A percentile compares a stretch with the other conserved stretches of the same genome.
Evolutionary conservation across 352 stramenopile genomes (phyloP).

Genomic region (Phytophthora melonis): DNA sequence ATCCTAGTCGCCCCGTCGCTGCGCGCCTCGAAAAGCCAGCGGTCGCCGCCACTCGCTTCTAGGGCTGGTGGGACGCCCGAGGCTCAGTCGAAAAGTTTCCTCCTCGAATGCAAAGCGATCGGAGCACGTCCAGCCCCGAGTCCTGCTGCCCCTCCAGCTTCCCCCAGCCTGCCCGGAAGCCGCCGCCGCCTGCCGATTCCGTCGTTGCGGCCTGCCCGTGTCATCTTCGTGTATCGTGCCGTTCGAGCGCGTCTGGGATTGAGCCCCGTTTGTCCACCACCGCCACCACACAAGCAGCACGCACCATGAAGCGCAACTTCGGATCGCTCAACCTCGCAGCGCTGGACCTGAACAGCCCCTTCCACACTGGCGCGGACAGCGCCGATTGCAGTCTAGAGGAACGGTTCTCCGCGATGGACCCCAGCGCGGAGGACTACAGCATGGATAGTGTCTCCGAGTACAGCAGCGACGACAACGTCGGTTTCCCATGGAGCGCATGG

Average conservation of each 20-base stretch:
- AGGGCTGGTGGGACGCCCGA: conserved; percentile 1
- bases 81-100: conserved; percentile 45
- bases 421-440: conserved; percentile 37
- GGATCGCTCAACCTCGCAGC: conserved; percentile 64
- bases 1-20: no score
- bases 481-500: conserved; percentile 46
- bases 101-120: conserved; percentile 45
- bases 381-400: conserved; percentile 34
- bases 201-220: conserved; percentile 8
- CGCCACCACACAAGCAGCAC: conserved; percentile 11
- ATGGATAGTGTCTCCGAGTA: conserved; percentile 30
- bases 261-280: conserved; percentile 9
- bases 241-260: conserved; percentile 36
- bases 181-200: conserved; percentile 9
- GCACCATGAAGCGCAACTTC: conserved; percentile 62
- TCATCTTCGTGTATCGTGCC: conserved; percentile 25
- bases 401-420: conserved; percentile 39
- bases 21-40: conserved; percentile 28
- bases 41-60: conserved; percentile 25
- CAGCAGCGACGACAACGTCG: conserved; percentile 51
- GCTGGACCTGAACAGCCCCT: conserved; percentile 43
- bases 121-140: conserved; percentile 14
- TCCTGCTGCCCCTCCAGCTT: conserved; percentile 2
- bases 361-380: conserved; percentile 17
- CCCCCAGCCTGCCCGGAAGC: conserved; percentile 6